Evolutionary conservation across 2,329 filamentous ascomycete genomes (phyloP).

Genomic region (Aurifilum marmelostoma): DNA sequence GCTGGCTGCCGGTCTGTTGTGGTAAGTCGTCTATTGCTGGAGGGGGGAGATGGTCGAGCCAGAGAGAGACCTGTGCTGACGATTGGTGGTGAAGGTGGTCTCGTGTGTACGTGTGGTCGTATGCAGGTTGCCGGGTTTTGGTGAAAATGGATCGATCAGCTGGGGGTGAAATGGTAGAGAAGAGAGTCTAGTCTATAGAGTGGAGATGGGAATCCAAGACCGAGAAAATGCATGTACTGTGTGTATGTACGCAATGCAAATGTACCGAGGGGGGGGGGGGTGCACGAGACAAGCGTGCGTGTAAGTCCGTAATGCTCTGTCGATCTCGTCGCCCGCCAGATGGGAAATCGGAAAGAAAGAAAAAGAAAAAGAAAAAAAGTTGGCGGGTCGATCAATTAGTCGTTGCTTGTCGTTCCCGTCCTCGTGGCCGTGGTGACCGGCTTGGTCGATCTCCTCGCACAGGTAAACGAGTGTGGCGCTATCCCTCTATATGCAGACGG

Average conservation of each 20-base stretch:
- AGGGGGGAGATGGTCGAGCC: not conserved
- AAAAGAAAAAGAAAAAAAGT: not conserved
- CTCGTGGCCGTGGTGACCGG: not conserved
- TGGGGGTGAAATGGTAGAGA: not conserved
- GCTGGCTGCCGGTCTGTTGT: not conserved
- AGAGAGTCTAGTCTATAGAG: not conserved
- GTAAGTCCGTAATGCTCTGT: not conserved
- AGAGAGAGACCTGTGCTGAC: not conserved
- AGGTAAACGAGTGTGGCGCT: not conserved
- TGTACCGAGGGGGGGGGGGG: not conserved
- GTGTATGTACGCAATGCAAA: not conserved
- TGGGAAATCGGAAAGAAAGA: not conserved
- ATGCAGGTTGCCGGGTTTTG: not conserved
- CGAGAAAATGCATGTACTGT: not conserved
- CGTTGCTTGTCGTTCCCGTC: not conserved
- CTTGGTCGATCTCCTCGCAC: not conserved
- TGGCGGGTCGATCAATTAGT: not conserved
- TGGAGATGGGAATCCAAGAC: not conserved
- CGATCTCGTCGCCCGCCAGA: not conserved
- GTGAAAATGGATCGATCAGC: not conserved
- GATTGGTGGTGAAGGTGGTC: not conserved
- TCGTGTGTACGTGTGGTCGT: not conserved
- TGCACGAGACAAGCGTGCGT: too few species aligned
- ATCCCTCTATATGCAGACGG: not conserved
- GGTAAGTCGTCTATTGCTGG: not conserved